A percentile compares a stretch with the other conserved stretches of the same genome.
These are phyloP conservation scores for Mortierella sp. DNA, from an alignment of 371 early-diverging fungal species.

Conservation along the genomic window DNA sequence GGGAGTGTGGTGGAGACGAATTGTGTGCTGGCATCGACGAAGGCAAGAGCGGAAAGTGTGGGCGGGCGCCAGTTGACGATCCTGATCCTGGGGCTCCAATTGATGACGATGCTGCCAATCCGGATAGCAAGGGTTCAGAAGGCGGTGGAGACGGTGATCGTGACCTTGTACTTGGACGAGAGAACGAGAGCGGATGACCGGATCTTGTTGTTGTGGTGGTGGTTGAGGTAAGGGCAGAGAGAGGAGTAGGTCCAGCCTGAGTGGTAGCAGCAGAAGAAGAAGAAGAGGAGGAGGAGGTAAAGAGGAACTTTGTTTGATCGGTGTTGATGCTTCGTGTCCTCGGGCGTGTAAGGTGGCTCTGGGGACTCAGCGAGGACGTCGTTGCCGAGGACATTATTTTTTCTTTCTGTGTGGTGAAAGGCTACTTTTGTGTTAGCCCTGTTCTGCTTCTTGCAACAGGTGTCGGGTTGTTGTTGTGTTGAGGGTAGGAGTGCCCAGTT, in stretches of 20 bases:
- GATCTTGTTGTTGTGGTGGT: constrained; percentile 1
- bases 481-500: neutral
- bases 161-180: constrained; percentile 3
- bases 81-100: constrained; percentile 3
- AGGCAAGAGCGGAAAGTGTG: constrained; percentile 5
- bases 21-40: neutral
- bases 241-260: neutral
- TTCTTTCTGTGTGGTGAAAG: neutral
- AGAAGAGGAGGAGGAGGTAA: neutral
- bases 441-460: neutral
- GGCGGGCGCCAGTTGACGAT: neutral
- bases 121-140: neutral
- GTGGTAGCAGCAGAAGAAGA: constrained; percentile 2
- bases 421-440: too few species aligned
- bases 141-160: neutral
- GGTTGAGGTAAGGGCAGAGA: neutral
- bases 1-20: neutral
- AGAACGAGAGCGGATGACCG: constrained; percentile 1
- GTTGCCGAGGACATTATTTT: constrained; percentile 24
- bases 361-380: constrained; percentile 16
- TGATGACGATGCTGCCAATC: neutral
- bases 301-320: constrained; percentile 19
- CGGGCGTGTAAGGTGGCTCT: constrained; percentile 25
- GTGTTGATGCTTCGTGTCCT: constrained; percentile 36
- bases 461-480: neutral